Evolutionary conservation across 768 basidiomycete species (phyloP).

Genomic region (Leccinum subtestaceum): DNA sequence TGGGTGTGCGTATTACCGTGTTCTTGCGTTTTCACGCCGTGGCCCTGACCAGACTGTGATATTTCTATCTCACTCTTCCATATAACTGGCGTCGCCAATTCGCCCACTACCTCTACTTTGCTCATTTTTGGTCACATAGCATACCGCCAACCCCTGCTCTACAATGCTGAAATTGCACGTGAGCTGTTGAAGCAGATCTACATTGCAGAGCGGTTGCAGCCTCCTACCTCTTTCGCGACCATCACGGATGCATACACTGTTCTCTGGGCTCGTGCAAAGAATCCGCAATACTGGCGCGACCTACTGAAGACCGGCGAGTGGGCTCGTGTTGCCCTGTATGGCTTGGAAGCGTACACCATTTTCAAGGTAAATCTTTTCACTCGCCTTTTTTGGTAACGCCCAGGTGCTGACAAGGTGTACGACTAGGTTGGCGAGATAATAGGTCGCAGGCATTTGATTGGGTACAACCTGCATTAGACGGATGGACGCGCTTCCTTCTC

Average conservation of each 20-base stretch:
- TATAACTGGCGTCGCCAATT: not conserved
- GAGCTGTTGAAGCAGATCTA: slow-evolving; percentile 79
- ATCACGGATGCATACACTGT: slow-evolving; percentile 59
- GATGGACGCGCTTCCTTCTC: not conserved
- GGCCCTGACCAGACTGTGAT: slow-evolving; percentile 2
- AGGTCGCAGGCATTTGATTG: slow-evolving; percentile 75
- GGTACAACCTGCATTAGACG: slow-evolving; percentile 64
- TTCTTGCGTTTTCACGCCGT: not conserved
- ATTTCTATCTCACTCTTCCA: not conserved
- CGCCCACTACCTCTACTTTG: not conserved
- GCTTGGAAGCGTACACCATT: slow-evolving; percentile 84
- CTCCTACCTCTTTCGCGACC: slow-evolving; percentile 57
- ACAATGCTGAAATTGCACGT: slow-evolving; percentile 75
- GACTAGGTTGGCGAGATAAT: slow-evolving; percentile 82
- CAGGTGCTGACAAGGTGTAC: not conserved
- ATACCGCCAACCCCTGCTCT: slow-evolving; percentile 73
- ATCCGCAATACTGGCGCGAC: slow-evolving; percentile 59
- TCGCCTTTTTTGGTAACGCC: not conserved
- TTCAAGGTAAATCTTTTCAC: slow-evolving; percentile 61
- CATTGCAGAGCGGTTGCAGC: slow-evolving; percentile 56
- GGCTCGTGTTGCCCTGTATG: slow-evolving; percentile 68
- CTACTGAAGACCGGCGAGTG: slow-evolving; percentile 62
- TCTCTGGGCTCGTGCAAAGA: slow-evolving; percentile 60
- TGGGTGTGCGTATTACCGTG: slow-evolving; percentile 40
- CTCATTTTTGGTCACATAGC: slow-evolving; percentile 36